Evolutionary conservation across 352 stramenopile species (phyloP).

Genomic region (Hyaloperonospora brassicae): DNA sequence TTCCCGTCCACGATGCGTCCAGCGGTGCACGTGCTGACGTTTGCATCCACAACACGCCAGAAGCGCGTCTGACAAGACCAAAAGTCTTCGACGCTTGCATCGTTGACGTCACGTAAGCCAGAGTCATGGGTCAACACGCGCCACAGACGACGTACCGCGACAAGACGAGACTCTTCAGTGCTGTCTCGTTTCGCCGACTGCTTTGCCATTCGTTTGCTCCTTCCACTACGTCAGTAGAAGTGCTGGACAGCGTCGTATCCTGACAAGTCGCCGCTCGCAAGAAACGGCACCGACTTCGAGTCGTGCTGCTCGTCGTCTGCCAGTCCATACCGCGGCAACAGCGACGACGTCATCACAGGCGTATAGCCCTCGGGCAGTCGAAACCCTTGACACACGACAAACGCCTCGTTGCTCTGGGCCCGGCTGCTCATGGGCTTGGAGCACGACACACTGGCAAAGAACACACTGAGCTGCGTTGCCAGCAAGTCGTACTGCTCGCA

Average conservation of each 20-base stretch:
- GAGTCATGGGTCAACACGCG: too few relatives aligned
- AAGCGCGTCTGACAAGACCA: too few relatives aligned
- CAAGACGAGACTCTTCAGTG: too few relatives aligned
- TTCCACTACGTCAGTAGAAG: conserved; percentile 30
- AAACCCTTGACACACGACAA: conserved; percentile 96
- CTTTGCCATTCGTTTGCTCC: conserved; percentile 1
- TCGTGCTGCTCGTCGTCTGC: conserved; percentile 42
- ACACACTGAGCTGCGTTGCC: conserved; percentile 91
- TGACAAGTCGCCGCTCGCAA: conserved; percentile 89
- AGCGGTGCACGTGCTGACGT: too few relatives aligned
- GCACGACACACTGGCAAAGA: conserved; percentile 94
- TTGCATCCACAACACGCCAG: too few relatives aligned
- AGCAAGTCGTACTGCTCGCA: conserved; percentile 94
- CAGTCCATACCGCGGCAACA: conserved; percentile 59
- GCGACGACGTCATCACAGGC: conserved; percentile 82
- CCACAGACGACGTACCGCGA: too few relatives aligned
- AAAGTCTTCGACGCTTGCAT: too few relatives aligned
- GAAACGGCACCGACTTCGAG: conserved; percentile 78
- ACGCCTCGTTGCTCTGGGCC: conserved; percentile 92
- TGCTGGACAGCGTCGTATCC: conserved; percentile 78
- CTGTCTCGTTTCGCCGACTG: too few relatives aligned
- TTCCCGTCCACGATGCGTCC: too few relatives aligned
- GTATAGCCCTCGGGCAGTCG: conserved; percentile 64
- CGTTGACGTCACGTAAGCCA: too few relatives aligned
- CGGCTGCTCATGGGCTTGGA: conserved; percentile 96